phyloP scores from a whole-genome alignment of 352 stramenopile genomes.

The Phytophthora sansomeana region DNA sequence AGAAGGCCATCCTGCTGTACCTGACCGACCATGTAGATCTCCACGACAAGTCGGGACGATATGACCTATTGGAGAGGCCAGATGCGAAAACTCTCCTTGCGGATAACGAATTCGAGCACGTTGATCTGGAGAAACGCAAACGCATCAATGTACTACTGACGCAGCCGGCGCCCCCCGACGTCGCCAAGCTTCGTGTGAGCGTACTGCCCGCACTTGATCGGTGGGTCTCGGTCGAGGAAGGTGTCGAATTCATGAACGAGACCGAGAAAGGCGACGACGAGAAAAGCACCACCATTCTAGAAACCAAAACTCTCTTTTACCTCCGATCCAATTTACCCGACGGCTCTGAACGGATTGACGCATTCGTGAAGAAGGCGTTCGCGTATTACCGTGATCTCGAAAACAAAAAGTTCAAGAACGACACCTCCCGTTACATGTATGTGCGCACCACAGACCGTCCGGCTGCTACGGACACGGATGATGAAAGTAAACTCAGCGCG shows the following conservation, averaged over 20 bases:
- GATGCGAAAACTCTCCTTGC: constrained; percentile 16
- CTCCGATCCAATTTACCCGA: constrained; percentile 30
- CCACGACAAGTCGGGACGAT: constrained; percentile 40
- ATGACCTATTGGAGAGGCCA: constrained; percentile 50
- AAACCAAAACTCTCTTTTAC: constrained; percentile 38
- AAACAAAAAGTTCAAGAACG: constrained; percentile 43
- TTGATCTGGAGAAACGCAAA: constrained; percentile 37
- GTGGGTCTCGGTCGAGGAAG: constrained; percentile 51
- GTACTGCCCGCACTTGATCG: constrained; percentile 41
- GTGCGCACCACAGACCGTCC: constrained; percentile 28
- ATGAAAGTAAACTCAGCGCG: constrained; percentile 18
- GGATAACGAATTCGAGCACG: constrained; percentile 12
- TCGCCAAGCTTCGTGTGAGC: constrained; percentile 48
- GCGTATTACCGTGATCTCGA: constrained; percentile 43
- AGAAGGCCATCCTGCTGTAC: constrained; percentile 58
- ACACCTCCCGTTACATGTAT: constrained; percentile 61
- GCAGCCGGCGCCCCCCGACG: constrained; percentile 22
- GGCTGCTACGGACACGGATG: constrained; percentile 13
- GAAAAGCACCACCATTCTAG: constrained; percentile 25
- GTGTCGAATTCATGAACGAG: constrained; percentile 54
- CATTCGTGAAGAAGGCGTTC: constrained; percentile 47
- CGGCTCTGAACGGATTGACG: constrained; percentile 44
- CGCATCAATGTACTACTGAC: constrained; percentile 16
- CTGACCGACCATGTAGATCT: constrained; percentile 47
- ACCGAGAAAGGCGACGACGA: constrained; percentile 31